phyloP scores from a whole-genome alignment of 352 stramenopile species.

The Pythium monospermum region DNA sequence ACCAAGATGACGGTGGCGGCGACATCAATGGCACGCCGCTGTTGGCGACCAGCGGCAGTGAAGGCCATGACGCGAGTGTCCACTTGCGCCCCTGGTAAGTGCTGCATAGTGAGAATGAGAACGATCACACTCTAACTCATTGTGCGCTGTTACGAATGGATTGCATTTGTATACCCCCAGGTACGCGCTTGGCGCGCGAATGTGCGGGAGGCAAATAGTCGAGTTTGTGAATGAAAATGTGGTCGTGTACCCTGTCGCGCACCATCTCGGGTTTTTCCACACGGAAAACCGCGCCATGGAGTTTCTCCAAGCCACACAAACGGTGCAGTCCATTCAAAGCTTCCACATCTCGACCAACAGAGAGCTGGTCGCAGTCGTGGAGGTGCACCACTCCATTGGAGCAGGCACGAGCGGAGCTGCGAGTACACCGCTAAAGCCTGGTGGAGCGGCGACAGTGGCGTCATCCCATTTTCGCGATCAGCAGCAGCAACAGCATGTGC shows the following conservation, averaged over 20 bases:
- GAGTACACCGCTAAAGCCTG: constrained; percentile 5
- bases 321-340: constrained; percentile 48
- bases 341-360: constrained; percentile 67
- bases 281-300: constrained; percentile 57
- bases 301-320: constrained; percentile 59
- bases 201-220: constrained; percentile 27
- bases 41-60: no score
- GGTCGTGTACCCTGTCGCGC: constrained; percentile 60
- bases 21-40: not conserved
- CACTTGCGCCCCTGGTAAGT: constrained; percentile 14
- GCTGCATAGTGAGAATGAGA: no score
- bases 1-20: not conserved
- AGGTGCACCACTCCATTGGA: constrained; percentile 35
- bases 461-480: constrained; percentile 24
- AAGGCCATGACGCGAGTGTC: constrained; percentile 7
- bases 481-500: constrained; percentile 34
- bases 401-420: not conserved
- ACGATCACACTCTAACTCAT: not conserved
- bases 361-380: constrained; percentile 60
- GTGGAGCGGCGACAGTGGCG: not conserved
- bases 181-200: constrained; percentile 31
- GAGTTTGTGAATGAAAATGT: constrained; percentile 53
- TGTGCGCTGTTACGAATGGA: not conserved
- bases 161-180: no score
- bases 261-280: constrained; percentile 63